Evolutionary conservation across 805 yeast species (phyloP).

Genomic region (Ogataea nonfermentans): DNA sequence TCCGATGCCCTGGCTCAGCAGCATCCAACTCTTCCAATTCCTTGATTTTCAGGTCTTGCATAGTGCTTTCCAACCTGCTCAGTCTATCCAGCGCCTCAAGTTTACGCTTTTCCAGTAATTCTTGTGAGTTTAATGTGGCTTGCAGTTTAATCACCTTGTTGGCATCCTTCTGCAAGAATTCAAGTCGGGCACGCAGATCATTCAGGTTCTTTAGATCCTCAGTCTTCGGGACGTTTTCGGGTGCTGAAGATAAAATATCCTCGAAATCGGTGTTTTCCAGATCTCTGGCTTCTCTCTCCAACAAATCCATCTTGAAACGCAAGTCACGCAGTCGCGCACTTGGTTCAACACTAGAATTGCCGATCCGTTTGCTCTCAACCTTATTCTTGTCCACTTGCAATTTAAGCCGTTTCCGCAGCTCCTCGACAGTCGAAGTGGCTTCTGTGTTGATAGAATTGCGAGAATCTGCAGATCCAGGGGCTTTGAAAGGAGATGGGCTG

Average conservation of each 20-base stretch:
- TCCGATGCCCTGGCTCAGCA: constrained; percentile 15
- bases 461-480: constrained; percentile 16
- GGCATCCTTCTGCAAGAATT: constrained; percentile 67
- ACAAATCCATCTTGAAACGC: constrained; percentile 79
- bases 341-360: constrained; percentile 62
- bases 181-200: constrained; percentile 53
- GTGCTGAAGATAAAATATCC: constrained; percentile 33
- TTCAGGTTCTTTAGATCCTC: constrained; percentile 58
- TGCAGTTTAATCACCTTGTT: constrained; percentile 73
- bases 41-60: constrained; percentile 22
- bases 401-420: constrained; percentile 41
- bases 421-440: constrained; percentile 21
- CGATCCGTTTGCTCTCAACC: constrained; percentile 40
- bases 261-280: constrained; percentile 83
- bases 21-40: constrained; percentile 16
- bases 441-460: constrained; percentile 14
- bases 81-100: constrained; percentile 69
- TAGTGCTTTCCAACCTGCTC: constrained; percentile 55
- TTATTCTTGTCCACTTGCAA: constrained; percentile 46
- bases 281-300: constrained; percentile 81
- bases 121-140: constrained; percentile 44
- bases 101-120: constrained; percentile 58
- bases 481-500: constrained; percentile 26
- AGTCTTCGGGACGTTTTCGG: constrained; percentile 26
- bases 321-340: constrained; percentile 70